Conservation (phyloP, 2,329 filamentous ascomycete genomes). For the Aspergillus pseudonomiae region DNA sequence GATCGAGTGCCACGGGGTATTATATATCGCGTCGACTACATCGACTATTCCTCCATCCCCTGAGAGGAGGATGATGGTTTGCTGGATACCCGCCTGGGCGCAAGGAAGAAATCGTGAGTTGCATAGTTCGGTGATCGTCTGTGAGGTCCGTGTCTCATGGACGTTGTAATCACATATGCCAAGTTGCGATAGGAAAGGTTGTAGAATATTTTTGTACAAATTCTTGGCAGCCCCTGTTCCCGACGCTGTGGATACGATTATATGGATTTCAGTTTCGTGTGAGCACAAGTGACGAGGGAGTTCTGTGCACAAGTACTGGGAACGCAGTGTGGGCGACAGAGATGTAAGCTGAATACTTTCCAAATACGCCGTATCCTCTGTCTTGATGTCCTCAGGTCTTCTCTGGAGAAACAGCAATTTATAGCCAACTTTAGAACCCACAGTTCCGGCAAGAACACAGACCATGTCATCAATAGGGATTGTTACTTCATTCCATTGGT, state of each 20-base stretch:
- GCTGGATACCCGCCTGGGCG: conserved; percentile 52
- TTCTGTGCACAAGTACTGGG: conserved; percentile 18
- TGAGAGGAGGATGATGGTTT: conserved; percentile 76
- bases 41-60: conserved; percentile 89
- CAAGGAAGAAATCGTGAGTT: conserved; percentile 49
- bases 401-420: conserved; percentile 28
- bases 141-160: conserved; percentile 64
- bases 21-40: conserved; percentile 68
- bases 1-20: conserved; percentile 25
- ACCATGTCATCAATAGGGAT: conserved; percentile 29
- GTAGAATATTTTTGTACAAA: conserved; percentile 61
- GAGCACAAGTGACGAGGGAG: conserved; percentile 27
- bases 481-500: conserved; percentile 14
- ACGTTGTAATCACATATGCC: conserved; percentile 55
- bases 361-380: conserved; percentile 14
- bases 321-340: conserved; percentile 21
- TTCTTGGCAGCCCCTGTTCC: conserved; percentile 61
- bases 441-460: conserved; percentile 23
- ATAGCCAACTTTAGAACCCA: conserved; percentile 14
- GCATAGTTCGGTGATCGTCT: conserved; percentile 68
- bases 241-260: conserved; percentile 69
- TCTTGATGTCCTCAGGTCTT: neutral
- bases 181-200: conserved; percentile 57
- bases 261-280: conserved; percentile 44
- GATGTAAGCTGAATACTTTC: conserved; percentile 20